Base-by-base conservation (phyloP, 371 early-diverging fungal genomes). In the Sporodiniella umbellata region DNA sequence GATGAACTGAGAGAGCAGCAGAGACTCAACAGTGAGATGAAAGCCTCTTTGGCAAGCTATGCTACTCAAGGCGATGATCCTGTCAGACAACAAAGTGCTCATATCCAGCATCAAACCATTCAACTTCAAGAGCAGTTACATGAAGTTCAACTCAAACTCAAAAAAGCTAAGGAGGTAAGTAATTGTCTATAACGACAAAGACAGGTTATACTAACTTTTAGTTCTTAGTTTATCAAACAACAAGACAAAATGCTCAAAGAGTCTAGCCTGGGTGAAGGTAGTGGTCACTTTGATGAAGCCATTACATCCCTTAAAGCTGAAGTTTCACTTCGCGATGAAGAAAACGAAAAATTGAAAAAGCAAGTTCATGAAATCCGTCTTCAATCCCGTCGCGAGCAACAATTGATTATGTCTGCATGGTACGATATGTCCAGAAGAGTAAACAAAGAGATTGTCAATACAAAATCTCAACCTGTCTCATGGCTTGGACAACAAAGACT, bases 391-490 rank as follows among this genome's bases (percentile, higher is more conserved):
- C 80, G 87, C 44, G 94, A 94, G 50, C 85, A 86, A 54, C 72
- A 66, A 48, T 56, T 89, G 48, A 83, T 94, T 53, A 66, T 84
- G 19, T 84, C 88, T 11, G 91, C 92, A 25, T 90, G 89, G 89
- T 79, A 85, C 53, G 83, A 86, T 50, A 47, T 84, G 21, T 78
- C 70, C 1, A 63, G 72, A 42, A 78, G 75, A 64, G 53, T 71
- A 54, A 57, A 76, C 18, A 77, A 48, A 69, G 79, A 51, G 45
- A 70, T 60, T 35, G 75, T 45, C 46, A 77, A 51, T 58, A 74
- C 56, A 64, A 76, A 49, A 59, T 70, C 51, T 14, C 66, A 66
- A 19, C 85, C 88, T 0, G 78, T 71, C 31, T 85, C 88, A 25
- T 89, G 89, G 89, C 71, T 89, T 40, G 85, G 80, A 15, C 82